phyloP scores from a whole-genome alignment of 192 early-diverging fungal genomes.

The Dimargaris xerosporica region DNA sequence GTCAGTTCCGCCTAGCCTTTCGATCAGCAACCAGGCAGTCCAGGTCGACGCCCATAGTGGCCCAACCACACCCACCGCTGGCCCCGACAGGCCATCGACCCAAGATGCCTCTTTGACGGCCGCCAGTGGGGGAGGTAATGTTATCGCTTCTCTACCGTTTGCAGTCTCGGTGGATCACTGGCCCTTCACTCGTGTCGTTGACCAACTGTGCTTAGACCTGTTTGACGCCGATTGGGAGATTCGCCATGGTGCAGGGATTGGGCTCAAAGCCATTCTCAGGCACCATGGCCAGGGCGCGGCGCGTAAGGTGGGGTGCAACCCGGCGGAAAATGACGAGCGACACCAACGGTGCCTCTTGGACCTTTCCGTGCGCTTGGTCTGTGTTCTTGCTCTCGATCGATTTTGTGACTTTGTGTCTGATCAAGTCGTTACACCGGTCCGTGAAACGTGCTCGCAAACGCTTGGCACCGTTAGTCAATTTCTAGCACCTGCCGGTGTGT shows the following conservation, averaged over 20 bases:
- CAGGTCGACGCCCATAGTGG: too few species aligned
- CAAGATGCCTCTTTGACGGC: too few species aligned
- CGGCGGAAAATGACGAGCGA: constrained; percentile 37
- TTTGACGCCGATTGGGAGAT: constrained; percentile 76
- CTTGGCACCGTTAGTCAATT: constrained; percentile 56
- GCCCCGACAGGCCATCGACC: too few species aligned
- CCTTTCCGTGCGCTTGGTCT: constrained; percentile 72
- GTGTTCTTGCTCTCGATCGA: constrained; percentile 86
- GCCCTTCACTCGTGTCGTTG: constrained; percentile 53
- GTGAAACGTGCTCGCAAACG: constrained; percentile 84
- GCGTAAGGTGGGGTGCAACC: constrained; percentile 33
- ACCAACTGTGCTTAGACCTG: constrained; percentile 52
- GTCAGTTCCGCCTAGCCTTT: too few species aligned
- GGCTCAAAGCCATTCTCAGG: constrained; percentile 76
- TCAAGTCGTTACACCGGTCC: constrained; percentile 86
- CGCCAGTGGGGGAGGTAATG: too few species aligned
- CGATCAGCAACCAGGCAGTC: too few species aligned
- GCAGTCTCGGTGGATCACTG: constrained; percentile 39
- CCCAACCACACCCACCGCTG: too few species aligned
- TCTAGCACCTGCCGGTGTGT: constrained; percentile 36
- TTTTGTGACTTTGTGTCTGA: constrained; percentile 96
- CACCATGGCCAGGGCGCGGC: constrained; percentile 73
- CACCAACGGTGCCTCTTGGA: constrained; percentile 81
- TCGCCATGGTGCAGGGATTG: constrained; percentile 92
- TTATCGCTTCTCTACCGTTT: constrained; percentile 3